Evolutionary conservation across 257 asterid genomes (phyloP).

Genomic region (Nicotiana tomentosiformis): DNA sequence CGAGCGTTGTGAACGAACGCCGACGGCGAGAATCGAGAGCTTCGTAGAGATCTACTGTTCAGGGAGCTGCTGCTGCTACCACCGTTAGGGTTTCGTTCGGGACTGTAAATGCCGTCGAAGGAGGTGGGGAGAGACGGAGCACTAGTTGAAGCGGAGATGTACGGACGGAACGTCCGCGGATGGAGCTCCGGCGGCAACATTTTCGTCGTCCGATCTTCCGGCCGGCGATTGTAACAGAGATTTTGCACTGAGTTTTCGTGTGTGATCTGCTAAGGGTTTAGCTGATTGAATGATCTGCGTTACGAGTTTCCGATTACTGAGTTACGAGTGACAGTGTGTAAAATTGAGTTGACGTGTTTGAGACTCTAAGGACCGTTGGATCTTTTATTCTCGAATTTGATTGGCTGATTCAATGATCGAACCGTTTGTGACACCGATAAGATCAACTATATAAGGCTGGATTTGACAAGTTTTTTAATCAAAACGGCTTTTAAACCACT

Average conservation of each 20-base stretch:
- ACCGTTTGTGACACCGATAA: neutral
- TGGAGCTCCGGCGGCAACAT: slow-evolving; percentile 98
- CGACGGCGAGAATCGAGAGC: slow-evolving; percentile 62
- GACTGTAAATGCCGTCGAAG: slow-evolving; percentile 28
- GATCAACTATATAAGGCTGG: neutral
- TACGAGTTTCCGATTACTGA: neutral
- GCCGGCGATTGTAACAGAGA: neutral
- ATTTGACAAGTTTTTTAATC: neutral
- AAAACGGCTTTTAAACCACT: neutral
- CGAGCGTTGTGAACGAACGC: slow-evolving; percentile 71
- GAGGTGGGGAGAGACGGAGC: slow-evolving; percentile 65
- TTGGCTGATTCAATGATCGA: neutral
- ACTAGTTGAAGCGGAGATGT: slow-evolving; percentile 63
- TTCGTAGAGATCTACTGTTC: slow-evolving; percentile 35
- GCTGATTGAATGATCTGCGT: neutral
- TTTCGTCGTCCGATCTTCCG: slow-evolving; percentile 24
- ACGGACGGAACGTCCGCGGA: slow-evolving; percentile 79
- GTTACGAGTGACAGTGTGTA: neutral
- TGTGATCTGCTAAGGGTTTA: neutral
- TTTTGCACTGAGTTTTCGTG: neutral
- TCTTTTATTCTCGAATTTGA: neutral
- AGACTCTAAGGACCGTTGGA: neutral
- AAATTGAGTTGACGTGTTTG: slow-evolving; percentile 2
- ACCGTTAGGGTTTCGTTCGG: slow-evolving; percentile 48
- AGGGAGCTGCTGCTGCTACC: slow-evolving; percentile 34